Base-by-base conservation (phyloP, 1,139 yeast genomes). In the Pneumocystis oryctolagi region DNA sequence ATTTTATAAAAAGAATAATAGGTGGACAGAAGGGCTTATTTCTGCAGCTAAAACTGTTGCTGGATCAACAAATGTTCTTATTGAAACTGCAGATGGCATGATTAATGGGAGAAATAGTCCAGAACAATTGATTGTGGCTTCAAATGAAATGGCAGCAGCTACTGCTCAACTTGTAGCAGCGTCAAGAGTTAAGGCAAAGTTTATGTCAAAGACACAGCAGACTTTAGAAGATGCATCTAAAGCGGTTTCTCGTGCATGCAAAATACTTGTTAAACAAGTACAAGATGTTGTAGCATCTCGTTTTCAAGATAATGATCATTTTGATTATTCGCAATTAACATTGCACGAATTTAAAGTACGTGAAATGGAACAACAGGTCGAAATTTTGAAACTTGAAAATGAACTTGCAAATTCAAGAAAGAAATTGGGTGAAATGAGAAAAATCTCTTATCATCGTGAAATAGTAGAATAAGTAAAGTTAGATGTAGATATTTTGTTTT, bases 321-420 rank as follows among this genome's bases (percentile, higher is more conserved):
- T 84, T 63, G 95, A 89, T 71, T 86, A 84, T 71, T 79, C 86
- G 40, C 81, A 80, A 69, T 75, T 88, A 65, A 80, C 89, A 18
- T 82, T 88, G 28, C 89, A 87, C 71, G 95, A 88, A 73, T 89
- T 89, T 69, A 87, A 87, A 74, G 87, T 95, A 0, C 80, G 83
- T 35, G 95, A 90, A 71, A 88, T 89, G 96, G 95, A 89, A 71
- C 96, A 89, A 73, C 96, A 89, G 73, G 96, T 89, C 16, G 90
- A 87, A 72, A 89, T 89, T 60, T 79, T 89, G 73, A 87, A 87
- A 73, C 77, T 89, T 66, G 96, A 89, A 71, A 87, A 87, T 69
- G 81, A 84, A 65, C 77, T 88, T 68, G 76, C 77, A 62, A 73
- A 82, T 14, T 95, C 96, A 0, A 80, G 96, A 72, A 87, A 86